Base-by-base conservation (phyloP, 2,329 filamentous ascomycete genomes). In the Pseudocercospora fijiensis region DNA sequence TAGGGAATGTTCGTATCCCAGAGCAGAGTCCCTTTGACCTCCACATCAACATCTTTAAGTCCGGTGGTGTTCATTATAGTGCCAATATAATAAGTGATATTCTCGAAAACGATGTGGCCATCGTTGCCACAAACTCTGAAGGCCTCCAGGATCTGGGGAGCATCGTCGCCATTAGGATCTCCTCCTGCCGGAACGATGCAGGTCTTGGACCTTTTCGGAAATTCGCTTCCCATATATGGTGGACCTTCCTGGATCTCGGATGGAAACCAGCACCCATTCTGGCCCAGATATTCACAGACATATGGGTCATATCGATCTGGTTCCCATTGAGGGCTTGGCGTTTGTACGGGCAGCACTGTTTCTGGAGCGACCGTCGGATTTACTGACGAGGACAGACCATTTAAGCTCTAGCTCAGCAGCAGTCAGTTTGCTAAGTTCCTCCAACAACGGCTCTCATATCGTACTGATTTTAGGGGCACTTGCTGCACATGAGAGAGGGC, bases 141-240 rank as follows among this genome's bases (percentile, higher is more conserved):
- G 0, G 83, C 83, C 5, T 78, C 67, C 1, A 83, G 67, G 58
- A 85, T 84, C 53, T 83, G 80, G 8, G 82, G 81, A 24, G 81
- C 80, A 13, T 85, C 83, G 68, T 85, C 83, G 26, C 51, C 63
- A 6, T 59, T 52, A 16, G 69, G 61, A 60, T 70, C 61, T 26
- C 59, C 61, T 22, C 63, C 26, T 24, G 70, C 65, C 41, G 65
- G 55, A 4, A 72, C 63, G 20, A 53, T 41, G 56, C 70, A 72
- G 7, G 65, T 71, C n/a, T 56, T 56, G 11, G 53, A 56, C 13
- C 53, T 33, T 24, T 18, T 10, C 1, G 53, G 53, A 41, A 56
- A 56, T 5, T 56, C 53, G n/a, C 10, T 6, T 20, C 53, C 53
- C 53, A 56, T 56, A 62, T 71, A 71, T 18, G 65, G 67, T 10